Conservation (phyloP, 176 grass and related monocot genomes). For the Zoysia pacifica region DNA sequence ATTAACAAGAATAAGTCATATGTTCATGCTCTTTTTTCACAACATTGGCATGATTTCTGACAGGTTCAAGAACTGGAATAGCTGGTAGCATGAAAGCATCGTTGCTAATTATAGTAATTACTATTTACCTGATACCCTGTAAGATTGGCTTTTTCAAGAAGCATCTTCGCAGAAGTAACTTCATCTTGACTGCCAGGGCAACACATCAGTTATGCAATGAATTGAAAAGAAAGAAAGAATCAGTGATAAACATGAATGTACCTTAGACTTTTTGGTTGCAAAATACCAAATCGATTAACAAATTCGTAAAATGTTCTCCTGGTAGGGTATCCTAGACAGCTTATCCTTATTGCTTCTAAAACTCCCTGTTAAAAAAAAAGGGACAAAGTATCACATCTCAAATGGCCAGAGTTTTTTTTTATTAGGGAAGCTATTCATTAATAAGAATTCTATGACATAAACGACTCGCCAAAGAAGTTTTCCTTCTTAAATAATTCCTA, state of each 20-base stretch:
- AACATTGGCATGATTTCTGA: constrained; percentile 10
- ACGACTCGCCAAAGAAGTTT: background rate
- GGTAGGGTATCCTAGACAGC: constrained; percentile 88
- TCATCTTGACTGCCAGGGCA: constrained; percentile 64
- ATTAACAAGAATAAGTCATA: background rate
- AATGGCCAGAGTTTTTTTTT: background rate
- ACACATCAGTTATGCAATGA: constrained; percentile 16
- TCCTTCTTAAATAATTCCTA: background rate
- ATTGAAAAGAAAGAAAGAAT: constrained; percentile 19
- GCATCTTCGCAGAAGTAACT: constrained; percentile 59
- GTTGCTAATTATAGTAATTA: constrained; percentile 32
- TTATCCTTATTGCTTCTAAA: constrained; percentile 95
- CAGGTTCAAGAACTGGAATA: constrained; percentile 1
- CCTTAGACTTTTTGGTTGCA: constrained; percentile 79
- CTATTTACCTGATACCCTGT: constrained; percentile 88
- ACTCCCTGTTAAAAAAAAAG: constrained; percentile 67
- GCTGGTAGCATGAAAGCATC: constrained; percentile 7
- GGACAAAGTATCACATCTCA: constrained; percentile 2
- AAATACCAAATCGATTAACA: constrained; percentile 85
- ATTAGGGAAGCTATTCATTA: background rate
- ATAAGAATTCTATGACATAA: no score
- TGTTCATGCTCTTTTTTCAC: background rate
- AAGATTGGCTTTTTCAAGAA: constrained; percentile 83
- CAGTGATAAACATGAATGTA: constrained; percentile 45
- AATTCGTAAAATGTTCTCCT: constrained; percentile 88